Conservation (phyloP, 208 protist species). For the Acanthamoeba royreba region DNA sequence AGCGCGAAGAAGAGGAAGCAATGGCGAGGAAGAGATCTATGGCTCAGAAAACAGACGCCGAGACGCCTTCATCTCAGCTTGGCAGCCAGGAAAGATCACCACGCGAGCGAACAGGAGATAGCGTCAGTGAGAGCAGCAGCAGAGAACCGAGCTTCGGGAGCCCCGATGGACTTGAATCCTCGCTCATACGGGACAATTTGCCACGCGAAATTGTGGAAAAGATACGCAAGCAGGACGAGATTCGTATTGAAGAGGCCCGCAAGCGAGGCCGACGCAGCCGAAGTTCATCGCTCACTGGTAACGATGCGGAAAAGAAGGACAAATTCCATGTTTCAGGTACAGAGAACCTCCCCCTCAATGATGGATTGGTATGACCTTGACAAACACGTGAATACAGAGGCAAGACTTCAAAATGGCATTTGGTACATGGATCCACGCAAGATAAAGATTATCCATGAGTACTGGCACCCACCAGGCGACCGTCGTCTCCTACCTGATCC, state of each 20-base stretch:
- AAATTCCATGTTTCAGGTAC: neutral
- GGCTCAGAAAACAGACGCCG: too few relatives aligned
- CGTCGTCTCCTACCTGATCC: neutral
- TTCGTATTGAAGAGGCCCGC: neutral
- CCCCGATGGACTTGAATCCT: neutral
- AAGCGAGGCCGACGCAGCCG: neutral
- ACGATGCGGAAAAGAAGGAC: neutral
- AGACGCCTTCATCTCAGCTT: too few relatives aligned
- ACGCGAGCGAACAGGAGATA: neutral
- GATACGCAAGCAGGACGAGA: neutral
- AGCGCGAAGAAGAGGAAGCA: neutral
- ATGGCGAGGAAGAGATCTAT: too few relatives aligned
- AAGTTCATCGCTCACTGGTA: neutral
- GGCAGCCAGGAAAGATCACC: too few relatives aligned
- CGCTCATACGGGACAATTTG: neutral
- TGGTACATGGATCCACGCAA: neutral
- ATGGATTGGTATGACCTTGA: neutral
- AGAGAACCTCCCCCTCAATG: neutral
- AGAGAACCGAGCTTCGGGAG: neutral
- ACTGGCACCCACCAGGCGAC: neutral
- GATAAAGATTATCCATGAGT: neutral
- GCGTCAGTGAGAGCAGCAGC: neutral
- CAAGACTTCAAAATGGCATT: neutral
- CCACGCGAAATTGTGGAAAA: neutral
- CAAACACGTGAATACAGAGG: neutral